A percentile compares a stretch with the other conserved stretches of the same genome.
These are phyloP conservation scores for Hypomontagnella submonticulosa DNA, from an alignment of 495 filamentous ascomycete species.

Conservation along the genomic window DNA sequence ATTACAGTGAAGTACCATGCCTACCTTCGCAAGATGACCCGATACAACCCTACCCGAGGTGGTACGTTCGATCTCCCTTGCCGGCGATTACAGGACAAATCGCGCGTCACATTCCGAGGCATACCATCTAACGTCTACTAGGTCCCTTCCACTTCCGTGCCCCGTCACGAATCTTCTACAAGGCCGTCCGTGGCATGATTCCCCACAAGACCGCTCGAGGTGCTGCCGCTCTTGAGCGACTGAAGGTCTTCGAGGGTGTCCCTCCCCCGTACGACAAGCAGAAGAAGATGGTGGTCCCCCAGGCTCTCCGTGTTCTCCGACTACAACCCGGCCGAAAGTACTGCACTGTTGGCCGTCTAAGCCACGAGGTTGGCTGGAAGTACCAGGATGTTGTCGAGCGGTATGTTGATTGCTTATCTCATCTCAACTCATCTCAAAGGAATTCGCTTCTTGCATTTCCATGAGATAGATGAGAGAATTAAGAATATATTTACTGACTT, in stretches of 20 bases:
- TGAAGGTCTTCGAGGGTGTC: constrained; percentile 99
- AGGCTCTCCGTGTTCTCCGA: constrained; percentile 92
- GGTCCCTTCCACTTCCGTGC: constrained; percentile 99
- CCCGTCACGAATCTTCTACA: constrained; percentile 99
- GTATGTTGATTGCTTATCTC: constrained; percentile 65
- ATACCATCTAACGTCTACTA: constrained; percentile 58
- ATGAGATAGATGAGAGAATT: no score
- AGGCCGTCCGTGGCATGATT: constrained; percentile 99
- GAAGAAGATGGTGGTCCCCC: constrained; percentile 99
- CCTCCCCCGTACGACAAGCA: constrained; percentile 99
- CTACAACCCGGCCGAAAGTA: constrained; percentile 99
- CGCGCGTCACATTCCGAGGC: not conserved
- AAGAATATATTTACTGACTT: constrained; percentile 52
- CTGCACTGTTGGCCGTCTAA: constrained; percentile 97
- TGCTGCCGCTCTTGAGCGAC: constrained; percentile 93
- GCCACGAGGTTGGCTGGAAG: constrained; percentile 99
- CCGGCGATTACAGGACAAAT: constrained; percentile 25
- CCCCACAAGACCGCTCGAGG: constrained; percentile 99
- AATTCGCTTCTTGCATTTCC: no score
- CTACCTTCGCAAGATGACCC: constrained; percentile 99
- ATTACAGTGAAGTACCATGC: constrained; percentile 97
- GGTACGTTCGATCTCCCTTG: constrained; percentile 66
- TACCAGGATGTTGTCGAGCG: constrained; percentile 98
- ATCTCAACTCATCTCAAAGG: not conserved
- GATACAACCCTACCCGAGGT: constrained; percentile 98